Percentiles rank a stretch among this genome's conserved stretches.
phyloP scores from a whole-genome alignment of 2,329 filamentous ascomycete genomes.

The Epichloe gansuensis region DNA sequence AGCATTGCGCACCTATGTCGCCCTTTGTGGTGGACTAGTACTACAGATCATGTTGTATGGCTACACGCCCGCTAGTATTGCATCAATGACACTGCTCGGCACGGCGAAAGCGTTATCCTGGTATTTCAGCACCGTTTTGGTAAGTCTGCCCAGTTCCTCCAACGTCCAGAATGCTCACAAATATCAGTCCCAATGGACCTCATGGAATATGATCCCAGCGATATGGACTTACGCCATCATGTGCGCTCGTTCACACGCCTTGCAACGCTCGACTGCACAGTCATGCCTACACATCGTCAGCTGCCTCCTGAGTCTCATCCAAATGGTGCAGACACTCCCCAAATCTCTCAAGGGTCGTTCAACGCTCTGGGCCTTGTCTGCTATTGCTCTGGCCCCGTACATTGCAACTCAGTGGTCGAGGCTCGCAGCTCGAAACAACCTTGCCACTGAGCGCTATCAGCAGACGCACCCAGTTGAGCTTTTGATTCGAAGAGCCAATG shows the following conservation, averaged over 20 bases:
- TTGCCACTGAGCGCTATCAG: background rate
- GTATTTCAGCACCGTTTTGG: background rate
- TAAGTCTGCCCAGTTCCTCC: background rate
- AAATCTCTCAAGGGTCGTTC: constrained; percentile 15
- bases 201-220: background rate
- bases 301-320: constrained; percentile 20
- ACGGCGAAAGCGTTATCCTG: background rate
- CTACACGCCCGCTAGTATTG: background rate
- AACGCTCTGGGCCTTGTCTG: constrained; percentile 19
- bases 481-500: constrained; percentile 17
- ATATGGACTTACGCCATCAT: constrained; percentile 22
- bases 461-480: constrained; percentile 24
- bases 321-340: constrained; percentile 20
- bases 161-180: background rate
- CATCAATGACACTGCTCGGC: background rate
- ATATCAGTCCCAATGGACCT: background rate
- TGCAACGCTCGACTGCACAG: constrained; percentile 14
- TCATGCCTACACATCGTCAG: constrained; percentile 16
- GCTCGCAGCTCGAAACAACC: background rate
- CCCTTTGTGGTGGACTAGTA: background rate
- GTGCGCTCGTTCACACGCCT: constrained; percentile 16
- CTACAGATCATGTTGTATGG: background rate
- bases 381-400: constrained; percentile 20
- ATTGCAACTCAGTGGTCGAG: constrained; percentile 17
- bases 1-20: background rate